phyloP scores from a whole-genome alignment of 2,329 filamentous ascomycete species.

The Aspergillus thermomutatus region DNA sequence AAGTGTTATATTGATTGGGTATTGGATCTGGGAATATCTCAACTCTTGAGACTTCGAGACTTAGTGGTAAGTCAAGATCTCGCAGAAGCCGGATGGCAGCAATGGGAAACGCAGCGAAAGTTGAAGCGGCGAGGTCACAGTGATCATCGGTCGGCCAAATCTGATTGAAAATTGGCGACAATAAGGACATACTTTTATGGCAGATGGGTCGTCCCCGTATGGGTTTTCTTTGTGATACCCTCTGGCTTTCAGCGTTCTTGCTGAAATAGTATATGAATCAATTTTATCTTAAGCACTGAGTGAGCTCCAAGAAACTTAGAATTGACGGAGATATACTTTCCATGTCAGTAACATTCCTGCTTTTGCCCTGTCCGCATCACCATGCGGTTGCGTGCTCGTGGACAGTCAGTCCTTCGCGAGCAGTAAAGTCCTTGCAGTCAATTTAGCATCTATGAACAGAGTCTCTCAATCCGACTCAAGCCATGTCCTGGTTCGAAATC shows the following conservation, averaged over 20 bases:
- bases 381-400: not conserved
- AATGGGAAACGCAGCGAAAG: slow-evolving; percentile 65
- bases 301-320: not conserved
- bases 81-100: slow-evolving; percentile 88
- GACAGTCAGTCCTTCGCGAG: not conserved
- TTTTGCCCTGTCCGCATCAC: not conserved
- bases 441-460: no score
- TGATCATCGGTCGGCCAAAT: slow-evolving; percentile 23
- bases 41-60: slow-evolving; percentile 72
- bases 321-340: not conserved
- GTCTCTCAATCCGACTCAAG: not conserved
- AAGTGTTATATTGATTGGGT: slow-evolving; percentile 69
- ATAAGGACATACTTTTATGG: not conserved
- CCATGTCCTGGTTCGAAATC: not conserved
- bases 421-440: not conserved
- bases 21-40: slow-evolving; percentile 62
- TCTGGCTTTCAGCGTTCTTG: not conserved
- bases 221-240: not conserved
- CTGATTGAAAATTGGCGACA: slow-evolving; percentile 18
- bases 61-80: slow-evolving; percentile 84
- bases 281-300: not conserved
- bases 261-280: not conserved
- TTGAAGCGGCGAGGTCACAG: slow-evolving; percentile 25
- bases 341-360: not conserved
- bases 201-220: not conserved